Percentiles rank a stretch among this genome's conserved stretches.
Evolutionary conservation across 1,139 yeast species (phyloP).

Genomic region (Pichia sp.): DNA sequence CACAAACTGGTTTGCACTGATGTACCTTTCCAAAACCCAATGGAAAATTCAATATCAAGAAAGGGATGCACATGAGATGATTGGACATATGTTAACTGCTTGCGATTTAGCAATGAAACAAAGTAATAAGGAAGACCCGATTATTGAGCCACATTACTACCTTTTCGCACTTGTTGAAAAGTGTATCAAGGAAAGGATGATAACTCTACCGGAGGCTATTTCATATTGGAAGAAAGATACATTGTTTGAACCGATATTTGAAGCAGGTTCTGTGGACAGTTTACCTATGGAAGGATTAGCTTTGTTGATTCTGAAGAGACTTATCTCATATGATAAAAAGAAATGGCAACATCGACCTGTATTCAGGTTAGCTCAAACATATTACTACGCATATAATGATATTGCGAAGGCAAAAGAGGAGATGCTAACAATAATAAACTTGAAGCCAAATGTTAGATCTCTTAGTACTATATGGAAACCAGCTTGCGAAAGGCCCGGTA

Average conservation of each 20-base stretch:
- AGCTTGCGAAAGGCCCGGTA: conserved; percentile 85
- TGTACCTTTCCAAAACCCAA: conserved; percentile 54
- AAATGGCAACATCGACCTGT: conserved; percentile 91
- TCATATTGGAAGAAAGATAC: conserved; percentile 34
- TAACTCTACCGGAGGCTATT: conserved; percentile 35
- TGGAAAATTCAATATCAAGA: conserved; percentile 35
- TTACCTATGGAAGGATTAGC: conserved; percentile 1
- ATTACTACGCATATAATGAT: conserved; percentile 48
- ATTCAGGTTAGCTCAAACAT: conserved; percentile 62
- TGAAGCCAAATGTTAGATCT: conserved; percentile 64
- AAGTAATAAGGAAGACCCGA: conserved; percentile 41
- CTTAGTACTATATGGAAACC: conserved; percentile 91
- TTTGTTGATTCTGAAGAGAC: conserved; percentile 5
- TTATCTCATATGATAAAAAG: conserved; percentile 54
- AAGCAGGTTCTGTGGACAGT: conserved; percentile 5
- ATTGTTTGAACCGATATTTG: conserved; percentile 16
- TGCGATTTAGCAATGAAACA: conserved; percentile 36
- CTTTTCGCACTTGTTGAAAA: conserved; percentile 56
- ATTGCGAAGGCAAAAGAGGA: conserved; percentile 51
- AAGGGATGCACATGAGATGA: conserved; percentile 21
- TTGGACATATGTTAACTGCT: conserved; percentile 36
- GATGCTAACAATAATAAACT: conserved; percentile 54
- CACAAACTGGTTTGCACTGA: conserved; percentile 57
- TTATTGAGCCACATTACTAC: conserved; percentile 70
- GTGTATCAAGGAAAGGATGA: conserved; percentile 33